These are phyloP conservation scores for Amphichorda felina DNA, from an alignment of 2,329 filamentous ascomycete species.

Conservation along the genomic window DNA sequence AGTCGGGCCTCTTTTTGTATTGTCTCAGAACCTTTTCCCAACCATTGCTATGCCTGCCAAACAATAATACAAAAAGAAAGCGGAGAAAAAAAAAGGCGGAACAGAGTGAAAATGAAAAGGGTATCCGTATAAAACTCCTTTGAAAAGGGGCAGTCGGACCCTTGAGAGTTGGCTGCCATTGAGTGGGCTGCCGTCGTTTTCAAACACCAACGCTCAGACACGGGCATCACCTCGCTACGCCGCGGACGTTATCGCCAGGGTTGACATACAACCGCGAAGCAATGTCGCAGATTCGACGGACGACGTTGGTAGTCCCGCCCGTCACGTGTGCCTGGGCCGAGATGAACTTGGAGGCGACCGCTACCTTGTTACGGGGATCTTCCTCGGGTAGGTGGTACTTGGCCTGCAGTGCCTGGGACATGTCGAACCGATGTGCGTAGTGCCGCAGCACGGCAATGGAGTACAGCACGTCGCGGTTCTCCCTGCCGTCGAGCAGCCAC, in stretches of 20 bases:
- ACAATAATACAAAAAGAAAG: no score
- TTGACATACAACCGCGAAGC: slow-evolving; percentile 47
- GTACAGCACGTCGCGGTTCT: slow-evolving; percentile 85
- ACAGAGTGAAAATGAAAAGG: no score
- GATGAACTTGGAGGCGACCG: slow-evolving; percentile 59
- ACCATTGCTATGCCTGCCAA: no score
- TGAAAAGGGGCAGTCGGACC: no score
- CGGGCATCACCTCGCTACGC: not conserved
- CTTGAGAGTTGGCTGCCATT: no score
- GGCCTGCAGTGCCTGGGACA: slow-evolving; percentile 11
- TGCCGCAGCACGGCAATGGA: slow-evolving; percentile 74
- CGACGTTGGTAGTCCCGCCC: slow-evolving; percentile 64
- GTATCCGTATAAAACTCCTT: no score
- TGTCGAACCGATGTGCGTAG: slow-evolving; percentile 34
- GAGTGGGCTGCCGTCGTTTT: no score
- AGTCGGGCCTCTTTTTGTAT: no score
- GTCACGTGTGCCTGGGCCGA: slow-evolving; percentile 48
- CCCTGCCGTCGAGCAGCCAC: slow-evolving; percentile 61
- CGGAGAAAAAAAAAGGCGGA: no score
- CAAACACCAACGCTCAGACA: no score
- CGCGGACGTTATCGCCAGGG: not conserved
- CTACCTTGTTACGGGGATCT: slow-evolving; percentile 53
- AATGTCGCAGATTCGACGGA: slow-evolving; percentile 58
- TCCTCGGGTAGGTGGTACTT: slow-evolving; percentile 55
- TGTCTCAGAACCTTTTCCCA: no score